These are phyloP conservation scores for Amylocystis lapponica DNA, from an alignment of 768 basidiomycete genomes.

Conservation along the genomic window DNA sequence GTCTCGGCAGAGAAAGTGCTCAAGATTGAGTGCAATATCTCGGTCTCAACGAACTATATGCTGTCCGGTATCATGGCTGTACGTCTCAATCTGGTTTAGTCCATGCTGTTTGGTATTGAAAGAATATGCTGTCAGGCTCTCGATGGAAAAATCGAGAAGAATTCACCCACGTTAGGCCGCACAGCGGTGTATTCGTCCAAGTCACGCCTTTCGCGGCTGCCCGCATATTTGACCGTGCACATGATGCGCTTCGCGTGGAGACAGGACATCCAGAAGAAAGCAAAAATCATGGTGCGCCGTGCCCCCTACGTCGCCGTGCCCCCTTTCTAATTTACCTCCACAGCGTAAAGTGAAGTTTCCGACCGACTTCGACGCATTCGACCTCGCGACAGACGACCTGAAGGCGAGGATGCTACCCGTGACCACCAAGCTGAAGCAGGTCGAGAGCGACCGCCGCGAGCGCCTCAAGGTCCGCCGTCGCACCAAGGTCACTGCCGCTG, in stretches of 20 bases:
- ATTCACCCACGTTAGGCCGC: slow-evolving; percentile 71
- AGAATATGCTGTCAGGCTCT: slow-evolving; percentile 51
- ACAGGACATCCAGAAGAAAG: slow-evolving; percentile 83
- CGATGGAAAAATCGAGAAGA: slow-evolving; percentile 84
- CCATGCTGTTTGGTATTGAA: not conserved
- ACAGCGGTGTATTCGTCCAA: slow-evolving; percentile 78
- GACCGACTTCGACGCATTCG: slow-evolving; percentile 79
- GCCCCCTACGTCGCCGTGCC: not conserved
- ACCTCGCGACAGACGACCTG: slow-evolving; percentile 77
- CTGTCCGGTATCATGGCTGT: slow-evolving; percentile 79
- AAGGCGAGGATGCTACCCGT: slow-evolving; percentile 66
- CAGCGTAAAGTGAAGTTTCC: slow-evolving; percentile 92
- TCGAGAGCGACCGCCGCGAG: slow-evolving; percentile 81
- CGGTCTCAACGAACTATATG: slow-evolving; percentile 83
- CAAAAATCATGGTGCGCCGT: slow-evolving; percentile 85
- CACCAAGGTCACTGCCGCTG: slow-evolving; percentile 43
- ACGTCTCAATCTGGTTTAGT: slow-evolving; percentile 19
- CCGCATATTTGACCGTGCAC: slow-evolving; percentile 81
- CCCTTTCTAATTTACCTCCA: not conserved
- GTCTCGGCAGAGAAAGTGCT: slow-evolving; percentile 65
- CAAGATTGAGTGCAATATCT: slow-evolving; percentile 93
- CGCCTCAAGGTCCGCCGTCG: slow-evolving; percentile 76
- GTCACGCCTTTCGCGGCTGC: slow-evolving; percentile 78
- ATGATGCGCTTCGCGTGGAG: slow-evolving; percentile 98
- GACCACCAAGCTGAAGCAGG: slow-evolving; percentile 64